Conservation (phyloP, 306 rosid genomes). For the Leucaena leucocephala region DNA sequence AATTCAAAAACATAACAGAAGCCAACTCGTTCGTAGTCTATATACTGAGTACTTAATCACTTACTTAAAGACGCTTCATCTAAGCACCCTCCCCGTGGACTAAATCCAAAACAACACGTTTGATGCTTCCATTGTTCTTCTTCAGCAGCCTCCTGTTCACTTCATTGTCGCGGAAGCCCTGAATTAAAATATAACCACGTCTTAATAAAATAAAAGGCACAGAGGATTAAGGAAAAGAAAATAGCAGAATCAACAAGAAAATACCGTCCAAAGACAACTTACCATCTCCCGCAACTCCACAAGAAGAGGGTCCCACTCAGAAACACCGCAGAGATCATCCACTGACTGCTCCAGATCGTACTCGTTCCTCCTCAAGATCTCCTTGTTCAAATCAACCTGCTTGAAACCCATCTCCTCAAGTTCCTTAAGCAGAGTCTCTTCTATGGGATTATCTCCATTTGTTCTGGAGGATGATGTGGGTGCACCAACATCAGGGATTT, state of each 20-base stretch:
- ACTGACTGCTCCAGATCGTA: slow-evolving; percentile 75
- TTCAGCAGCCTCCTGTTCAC: slow-evolving; percentile 71
- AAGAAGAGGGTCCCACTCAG: slow-evolving; percentile 89
- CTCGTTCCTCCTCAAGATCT: slow-evolving; percentile 67
- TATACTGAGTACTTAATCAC: not conserved
- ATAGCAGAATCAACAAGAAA: not conserved
- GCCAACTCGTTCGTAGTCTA: not conserved
- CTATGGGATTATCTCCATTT: slow-evolving; percentile 40
- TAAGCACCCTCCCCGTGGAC: slow-evolving; percentile 56
- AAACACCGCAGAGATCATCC: slow-evolving; percentile 77
- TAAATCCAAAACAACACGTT: slow-evolving; percentile 88
- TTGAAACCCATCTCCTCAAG: slow-evolving; percentile 87
- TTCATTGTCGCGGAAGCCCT: slow-evolving; percentile 77
- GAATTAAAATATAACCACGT: slow-evolving; percentile 32
- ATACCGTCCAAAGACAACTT: slow-evolving; percentile 9
- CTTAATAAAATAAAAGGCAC: not conserved
- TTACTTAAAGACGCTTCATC: slow-evolving; percentile 19
- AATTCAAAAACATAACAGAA: not conserved
- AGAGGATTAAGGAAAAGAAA: not conserved
- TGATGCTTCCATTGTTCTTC: slow-evolving; percentile 92
- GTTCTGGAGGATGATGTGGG: slow-evolving; percentile 41
- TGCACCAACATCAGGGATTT: slow-evolving; percentile 29
- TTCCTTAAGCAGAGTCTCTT: slow-evolving; percentile 75
- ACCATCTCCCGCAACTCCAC: slow-evolving; percentile 87
- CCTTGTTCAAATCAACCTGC: slow-evolving; percentile 75